These are phyloP conservation scores for Hippophae rhamnoides DNA, from an alignment of 306 rosid species.

Conservation along the genomic window DNA sequence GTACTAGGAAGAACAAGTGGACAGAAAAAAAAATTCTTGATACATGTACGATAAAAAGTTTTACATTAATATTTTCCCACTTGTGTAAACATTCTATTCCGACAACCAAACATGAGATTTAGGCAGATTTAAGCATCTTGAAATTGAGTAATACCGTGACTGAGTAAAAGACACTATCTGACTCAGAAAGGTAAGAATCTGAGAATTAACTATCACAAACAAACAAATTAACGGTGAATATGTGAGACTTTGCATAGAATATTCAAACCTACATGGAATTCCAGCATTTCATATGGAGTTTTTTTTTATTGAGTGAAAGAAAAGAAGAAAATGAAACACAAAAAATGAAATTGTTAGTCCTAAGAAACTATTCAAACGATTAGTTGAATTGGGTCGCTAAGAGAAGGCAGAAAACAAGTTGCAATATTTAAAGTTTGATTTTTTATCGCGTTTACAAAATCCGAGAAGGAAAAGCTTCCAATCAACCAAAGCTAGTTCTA, in stretches of 20 bases:
- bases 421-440: neutral
- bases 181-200: constrained; percentile 64
- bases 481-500: constrained; percentile 1
- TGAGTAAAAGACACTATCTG: constrained; percentile 50
- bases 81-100: constrained; percentile 17
- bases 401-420: constrained; percentile 13
- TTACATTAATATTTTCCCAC: neutral
- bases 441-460: constrained; percentile 1
- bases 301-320: constrained; percentile 1
- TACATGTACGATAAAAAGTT: constrained; percentile 1
- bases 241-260: constrained; percentile 25
- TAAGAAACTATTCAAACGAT: constrained; percentile 8
- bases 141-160: constrained; percentile 27
- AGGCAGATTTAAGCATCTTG: constrained; percentile 34
- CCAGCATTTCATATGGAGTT: constrained; percentile 20
- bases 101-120: constrained; percentile 23
- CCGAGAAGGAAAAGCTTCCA: neutral
- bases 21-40: constrained; percentile 20
- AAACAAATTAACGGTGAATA: constrained; percentile 16
- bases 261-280: constrained; percentile 29
- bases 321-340: neutral
- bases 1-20: constrained; percentile 20
- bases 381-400: constrained; percentile 5
- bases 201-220: constrained; percentile 24
- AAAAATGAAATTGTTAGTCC: neutral